Evolutionary conservation across 768 basidiomycete genomes (phyloP).

Genomic region (Agrocybe praecox): DNA sequence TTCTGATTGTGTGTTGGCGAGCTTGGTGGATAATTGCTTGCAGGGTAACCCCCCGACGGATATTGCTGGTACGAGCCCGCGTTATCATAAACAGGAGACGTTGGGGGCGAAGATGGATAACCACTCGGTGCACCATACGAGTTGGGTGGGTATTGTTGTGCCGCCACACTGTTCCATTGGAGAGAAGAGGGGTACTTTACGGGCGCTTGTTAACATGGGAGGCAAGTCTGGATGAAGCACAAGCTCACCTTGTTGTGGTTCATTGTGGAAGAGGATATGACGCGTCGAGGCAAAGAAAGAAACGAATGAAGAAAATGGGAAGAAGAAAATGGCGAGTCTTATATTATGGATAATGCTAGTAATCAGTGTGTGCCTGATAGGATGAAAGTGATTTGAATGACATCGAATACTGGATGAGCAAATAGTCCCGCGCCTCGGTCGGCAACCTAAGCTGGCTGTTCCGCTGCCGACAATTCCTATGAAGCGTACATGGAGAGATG

Average conservation of each 20-base stretch:
- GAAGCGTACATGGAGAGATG: slow-evolving; percentile 11
- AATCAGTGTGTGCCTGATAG: slow-evolving; percentile 27
- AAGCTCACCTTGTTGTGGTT: slow-evolving; percentile 25
- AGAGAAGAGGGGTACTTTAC: slow-evolving; percentile 31
- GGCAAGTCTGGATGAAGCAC: background rate
- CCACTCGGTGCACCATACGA: slow-evolving; percentile 24
- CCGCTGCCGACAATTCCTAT: slow-evolving; percentile 23
- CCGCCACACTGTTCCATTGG: slow-evolving; percentile 34
- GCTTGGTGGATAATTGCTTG: slow-evolving; percentile 22
- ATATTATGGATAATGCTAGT: slow-evolving; percentile 16
- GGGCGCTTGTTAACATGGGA: slow-evolving; percentile 19
- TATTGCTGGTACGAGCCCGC: slow-evolving; percentile 18
- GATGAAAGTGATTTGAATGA: slow-evolving; percentile 26
- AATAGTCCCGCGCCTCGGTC: slow-evolving; percentile 26
- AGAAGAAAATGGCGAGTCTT: slow-evolving; percentile 20
- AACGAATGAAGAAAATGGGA: slow-evolving; percentile 13
- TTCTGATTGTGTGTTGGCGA: slow-evolving; percentile 22
- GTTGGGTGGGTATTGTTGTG: slow-evolving; percentile 32
- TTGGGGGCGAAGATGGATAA: slow-evolving; percentile 22
- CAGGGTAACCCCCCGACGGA: slow-evolving; percentile 22
- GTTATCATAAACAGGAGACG: slow-evolving; percentile 19
- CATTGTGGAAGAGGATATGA: slow-evolving; percentile 14
- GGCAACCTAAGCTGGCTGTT: slow-evolving; percentile 20
- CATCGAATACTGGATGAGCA: slow-evolving; percentile 16
- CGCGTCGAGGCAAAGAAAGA: slow-evolving; percentile 6